phyloP scores from a whole-genome alignment of 2,329 filamentous ascomycete species.

The Thielaviopsis ethacetica region DNA sequence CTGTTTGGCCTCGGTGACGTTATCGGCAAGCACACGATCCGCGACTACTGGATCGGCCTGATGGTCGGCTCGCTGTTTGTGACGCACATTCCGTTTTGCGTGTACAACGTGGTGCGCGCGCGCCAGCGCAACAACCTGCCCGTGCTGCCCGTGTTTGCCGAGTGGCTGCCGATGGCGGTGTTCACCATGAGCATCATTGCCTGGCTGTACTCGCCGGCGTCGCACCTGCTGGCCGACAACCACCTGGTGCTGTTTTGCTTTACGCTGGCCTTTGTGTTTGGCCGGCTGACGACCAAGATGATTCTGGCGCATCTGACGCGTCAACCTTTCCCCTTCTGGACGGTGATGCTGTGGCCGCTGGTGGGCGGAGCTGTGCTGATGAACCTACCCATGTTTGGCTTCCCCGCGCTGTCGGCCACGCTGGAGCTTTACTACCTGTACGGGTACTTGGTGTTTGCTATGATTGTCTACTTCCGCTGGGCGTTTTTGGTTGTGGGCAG shows the following conservation, averaged over 20 bases:
- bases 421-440: constrained; percentile 70
- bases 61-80: constrained; percentile 49
- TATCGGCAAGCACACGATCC: constrained; percentile 57
- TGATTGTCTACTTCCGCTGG: constrained; percentile 84
- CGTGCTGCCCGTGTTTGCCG: constrained; percentile 67
- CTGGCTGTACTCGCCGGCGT: constrained; percentile 86
- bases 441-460: constrained; percentile 67
- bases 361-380: constrained; percentile 68
- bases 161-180: constrained; percentile 83
- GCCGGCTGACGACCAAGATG: constrained; percentile 96
- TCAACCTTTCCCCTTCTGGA: constrained; percentile 96
- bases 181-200: constrained; percentile 59
- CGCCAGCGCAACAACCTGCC: constrained; percentile 57
- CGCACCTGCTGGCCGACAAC: constrained; percentile 64
- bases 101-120: constrained; percentile 69
- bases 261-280: constrained; percentile 93
- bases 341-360: constrained; percentile 73
- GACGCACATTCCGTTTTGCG: constrained; percentile 74
- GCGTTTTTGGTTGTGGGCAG: constrained; percentile 77
- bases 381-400: constrained; percentile 65
- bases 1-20: constrained; percentile 36
- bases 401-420: constrained; percentile 46
- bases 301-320: constrained; percentile 88
- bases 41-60: constrained; percentile 73
- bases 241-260: constrained; percentile 83